Percentiles rank a stretch among this genome's conserved stretches.
phyloP scores from a whole-genome alignment of 2,329 filamentous ascomycete species.

The Paecilomyces variotii region DNA sequence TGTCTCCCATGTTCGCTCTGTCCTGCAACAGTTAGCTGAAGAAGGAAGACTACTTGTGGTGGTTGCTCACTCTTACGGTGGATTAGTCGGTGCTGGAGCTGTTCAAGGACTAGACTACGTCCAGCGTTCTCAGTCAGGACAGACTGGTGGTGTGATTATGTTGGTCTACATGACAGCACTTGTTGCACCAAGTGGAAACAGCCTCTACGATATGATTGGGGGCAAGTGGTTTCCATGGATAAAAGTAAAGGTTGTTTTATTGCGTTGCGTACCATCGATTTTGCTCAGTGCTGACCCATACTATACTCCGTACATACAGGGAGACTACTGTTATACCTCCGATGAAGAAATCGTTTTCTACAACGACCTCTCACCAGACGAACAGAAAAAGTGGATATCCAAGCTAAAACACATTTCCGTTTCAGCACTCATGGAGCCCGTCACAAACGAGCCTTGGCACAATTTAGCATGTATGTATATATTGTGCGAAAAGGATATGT shows the following conservation, averaged over 20 bases:
- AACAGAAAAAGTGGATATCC: slow-evolving; percentile 10
- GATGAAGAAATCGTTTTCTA: slow-evolving; percentile 10
- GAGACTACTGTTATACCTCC: not conserved
- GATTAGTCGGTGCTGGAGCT: not conserved
- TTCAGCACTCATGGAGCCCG: slow-evolving; percentile 10
- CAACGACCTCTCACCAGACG: slow-evolving; percentile 13
- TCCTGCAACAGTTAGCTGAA: slow-evolving; percentile 15
- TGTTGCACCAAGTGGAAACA: not conserved
- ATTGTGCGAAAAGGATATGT: slow-evolving; percentile 22
- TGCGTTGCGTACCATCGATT: not conserved
- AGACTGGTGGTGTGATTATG: not conserved
- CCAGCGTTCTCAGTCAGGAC: not conserved
- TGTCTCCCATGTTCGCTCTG: slow-evolving; percentile 19
- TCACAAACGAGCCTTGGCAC: slow-evolving; percentile 19
- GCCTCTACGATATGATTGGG: not conserved
- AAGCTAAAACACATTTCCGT: slow-evolving; percentile 12
- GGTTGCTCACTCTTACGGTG: not conserved
- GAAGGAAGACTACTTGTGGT: not conserved
- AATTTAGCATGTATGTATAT: slow-evolving; percentile 21
- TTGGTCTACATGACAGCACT: not conserved
- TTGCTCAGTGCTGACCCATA: not conserved
- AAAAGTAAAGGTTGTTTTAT: not conserved
- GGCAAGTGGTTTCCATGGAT: not conserved
- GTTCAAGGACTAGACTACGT: not conserved
- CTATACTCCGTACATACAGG: not conserved